phyloP scores from a whole-genome alignment of 768 basidiomycete genomes.

The Termitomyces heimii region DNA sequence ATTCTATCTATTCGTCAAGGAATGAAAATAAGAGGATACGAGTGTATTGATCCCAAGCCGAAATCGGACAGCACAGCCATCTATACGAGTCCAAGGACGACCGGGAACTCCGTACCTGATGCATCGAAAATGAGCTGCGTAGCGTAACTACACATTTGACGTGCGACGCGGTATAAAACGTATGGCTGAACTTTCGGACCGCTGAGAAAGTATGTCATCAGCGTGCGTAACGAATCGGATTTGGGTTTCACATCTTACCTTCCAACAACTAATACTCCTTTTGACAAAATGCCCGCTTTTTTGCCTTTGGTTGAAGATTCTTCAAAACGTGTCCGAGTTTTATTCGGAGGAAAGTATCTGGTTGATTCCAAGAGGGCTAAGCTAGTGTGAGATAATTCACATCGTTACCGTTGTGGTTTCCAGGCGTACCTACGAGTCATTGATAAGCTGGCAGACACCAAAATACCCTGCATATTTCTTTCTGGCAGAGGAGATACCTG shows the following conservation, averaged over 20 bases:
- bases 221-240: background rate
- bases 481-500: slow-evolving; percentile 34
- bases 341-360: slow-evolving; percentile 44
- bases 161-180: background rate
- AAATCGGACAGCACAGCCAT: background rate
- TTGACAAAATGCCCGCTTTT: slow-evolving; percentile 23
- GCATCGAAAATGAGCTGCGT: background rate
- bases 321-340: slow-evolving; percentile 45
- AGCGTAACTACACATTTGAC: background rate
- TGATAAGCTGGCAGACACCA: slow-evolving; percentile 47
- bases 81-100: background rate
- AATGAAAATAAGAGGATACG: background rate
- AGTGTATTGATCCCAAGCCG: no score
- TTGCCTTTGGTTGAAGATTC: slow-evolving; percentile 42
- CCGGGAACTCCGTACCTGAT: background rate
- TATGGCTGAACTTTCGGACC: background rate
- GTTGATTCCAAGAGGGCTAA: slow-evolving; percentile 54
- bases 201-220: background rate
- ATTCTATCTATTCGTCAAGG: background rate
- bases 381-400: slow-evolving; percentile 41
- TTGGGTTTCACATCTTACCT: background rate
- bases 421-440: background rate
- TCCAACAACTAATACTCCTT: background rate
- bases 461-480: slow-evolving; percentile 56
- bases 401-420: background rate